A percentile compares a stretch with the other conserved stretches of the same genome.
Conservation (phyloP, 2,329 filamentous ascomycete species). For the Scleromitrula shiraiana region DNA sequence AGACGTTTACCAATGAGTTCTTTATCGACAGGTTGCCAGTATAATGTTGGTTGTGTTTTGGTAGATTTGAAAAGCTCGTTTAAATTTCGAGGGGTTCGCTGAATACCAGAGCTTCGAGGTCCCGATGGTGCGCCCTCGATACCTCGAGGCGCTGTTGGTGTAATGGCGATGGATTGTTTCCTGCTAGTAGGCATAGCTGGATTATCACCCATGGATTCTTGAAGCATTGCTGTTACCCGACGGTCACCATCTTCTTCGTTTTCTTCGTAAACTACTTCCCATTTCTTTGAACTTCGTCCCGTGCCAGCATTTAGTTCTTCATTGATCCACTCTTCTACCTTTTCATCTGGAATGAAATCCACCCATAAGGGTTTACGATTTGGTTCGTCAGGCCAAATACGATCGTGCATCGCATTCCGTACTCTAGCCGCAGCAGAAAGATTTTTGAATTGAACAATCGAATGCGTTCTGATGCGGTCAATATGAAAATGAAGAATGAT, state of each 20-base stretch:
- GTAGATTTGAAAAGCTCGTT: constrained; percentile 55
- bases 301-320: constrained; percentile 44
- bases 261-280: constrained; percentile 65
- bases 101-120: constrained; percentile 16
- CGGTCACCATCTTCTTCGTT: constrained; percentile 47
- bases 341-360: constrained; percentile 78
- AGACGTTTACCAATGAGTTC: constrained; percentile 58
- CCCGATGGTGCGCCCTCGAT: constrained; percentile 27
- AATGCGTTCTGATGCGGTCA: constrained; percentile 81
- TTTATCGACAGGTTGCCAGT: constrained; percentile 55
- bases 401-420: constrained; percentile 66
- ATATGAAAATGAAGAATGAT: constrained; percentile 65
- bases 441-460: constrained; percentile 66
- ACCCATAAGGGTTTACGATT: constrained; percentile 78
- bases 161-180: constrained; percentile 24
- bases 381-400: constrained; percentile 80
- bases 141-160: constrained; percentile 25
- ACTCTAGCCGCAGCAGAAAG: constrained; percentile 67
- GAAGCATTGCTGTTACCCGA: constrained; percentile 46
- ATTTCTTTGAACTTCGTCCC: constrained; percentile 42
- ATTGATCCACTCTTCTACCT: constrained; percentile 65
- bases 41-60: constrained; percentile 53
- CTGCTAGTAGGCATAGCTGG: not conserved
- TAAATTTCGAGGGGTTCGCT: constrained; percentile 9
- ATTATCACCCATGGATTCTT: constrained; percentile 34